Conservation (phyloP, 176 grass and related monocot genomes). For the Pontederia crassipes region DNA sequence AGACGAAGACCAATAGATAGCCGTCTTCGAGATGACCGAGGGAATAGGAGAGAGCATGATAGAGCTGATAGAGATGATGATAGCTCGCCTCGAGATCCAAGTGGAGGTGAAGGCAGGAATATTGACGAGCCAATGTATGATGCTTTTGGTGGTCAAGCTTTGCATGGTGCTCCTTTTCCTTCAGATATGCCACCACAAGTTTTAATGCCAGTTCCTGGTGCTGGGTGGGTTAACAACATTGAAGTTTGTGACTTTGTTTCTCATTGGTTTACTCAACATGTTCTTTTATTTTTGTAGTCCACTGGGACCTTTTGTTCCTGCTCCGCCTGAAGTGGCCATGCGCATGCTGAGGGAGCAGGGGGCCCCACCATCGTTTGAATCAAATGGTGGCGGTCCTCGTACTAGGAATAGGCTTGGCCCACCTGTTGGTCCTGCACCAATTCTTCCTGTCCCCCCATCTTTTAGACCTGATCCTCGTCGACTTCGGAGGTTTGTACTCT, state of each 20-base stretch:
- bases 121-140: slow-evolving; percentile 71
- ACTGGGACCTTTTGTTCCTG: slow-evolving; percentile 96
- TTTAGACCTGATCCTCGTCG: slow-evolving; percentile 89
- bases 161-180: slow-evolving; percentile 57
- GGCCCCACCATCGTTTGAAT: slow-evolving; percentile 36
- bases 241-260: background rate
- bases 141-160: slow-evolving; percentile 45
- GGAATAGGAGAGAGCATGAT: slow-evolving; percentile 56
- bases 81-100: slow-evolving; percentile 56
- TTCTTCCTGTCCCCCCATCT: slow-evolving; percentile 69
- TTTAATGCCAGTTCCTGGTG: slow-evolving; percentile 97
- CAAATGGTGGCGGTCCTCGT: slow-evolving; percentile 43
- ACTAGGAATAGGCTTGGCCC: slow-evolving; percentile 45
- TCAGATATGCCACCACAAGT: slow-evolving; percentile 84
- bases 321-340: slow-evolving; percentile 96
- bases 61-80: slow-evolving; percentile 63
- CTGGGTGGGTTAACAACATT: slow-evolving; percentile 37
- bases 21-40: slow-evolving; percentile 66
- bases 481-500: slow-evolving; percentile 55
- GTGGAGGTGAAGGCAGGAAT: slow-evolving; percentile 29
- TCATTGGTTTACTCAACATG: background rate
- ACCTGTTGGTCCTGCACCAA: slow-evolving; percentile 42
- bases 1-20: slow-evolving; percentile 52
- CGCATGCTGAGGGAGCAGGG: slow-evolving; percentile 95
- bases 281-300: slow-evolving; percentile 35